Evolutionary conservation across 352 stramenopile genomes (phyloP).

Genomic region (Phytophthora brassicae): DNA sequence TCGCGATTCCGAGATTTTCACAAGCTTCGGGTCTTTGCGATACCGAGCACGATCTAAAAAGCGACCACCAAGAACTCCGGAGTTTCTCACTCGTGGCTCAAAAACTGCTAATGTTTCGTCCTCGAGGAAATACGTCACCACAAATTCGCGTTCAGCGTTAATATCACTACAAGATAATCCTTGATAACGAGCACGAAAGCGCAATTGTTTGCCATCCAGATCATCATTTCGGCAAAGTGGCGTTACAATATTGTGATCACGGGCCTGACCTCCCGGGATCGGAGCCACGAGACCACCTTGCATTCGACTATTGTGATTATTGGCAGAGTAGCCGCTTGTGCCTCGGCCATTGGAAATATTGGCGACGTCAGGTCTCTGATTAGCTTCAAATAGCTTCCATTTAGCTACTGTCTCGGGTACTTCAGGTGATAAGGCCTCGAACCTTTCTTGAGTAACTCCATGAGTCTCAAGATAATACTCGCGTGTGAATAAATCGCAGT

Average conservation of each 20-base stretch:
- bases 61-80: constrained; percentile 56
- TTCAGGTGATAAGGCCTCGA: constrained; percentile 21
- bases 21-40: constrained; percentile 39
- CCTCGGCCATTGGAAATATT: constrained; percentile 23
- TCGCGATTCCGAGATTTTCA: neutral
- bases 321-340: constrained; percentile 28
- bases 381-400: constrained; percentile 60
- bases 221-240: constrained; percentile 41
- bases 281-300: constrained; percentile 29
- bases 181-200: constrained; percentile 72
- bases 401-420: constrained; percentile 29
- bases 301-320: constrained; percentile 39
- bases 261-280: constrained; percentile 19
- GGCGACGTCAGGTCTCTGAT: constrained; percentile 1
- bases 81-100: constrained; percentile 70
- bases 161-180: constrained; percentile 34
- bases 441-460: constrained; percentile 79
- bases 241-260: constrained; percentile 11
- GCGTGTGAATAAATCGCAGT: constrained; percentile 91
- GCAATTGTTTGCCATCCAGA: constrained; percentile 67
- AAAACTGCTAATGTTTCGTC: constrained; percentile 81
- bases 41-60: constrained; percentile 81
- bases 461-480: constrained; percentile 86
- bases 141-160: constrained; percentile 62
- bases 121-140: constrained; percentile 79